Conservation (phyloP, 2,329 filamentous ascomycete species). For the Colletotrichum somersetense region DNA sequence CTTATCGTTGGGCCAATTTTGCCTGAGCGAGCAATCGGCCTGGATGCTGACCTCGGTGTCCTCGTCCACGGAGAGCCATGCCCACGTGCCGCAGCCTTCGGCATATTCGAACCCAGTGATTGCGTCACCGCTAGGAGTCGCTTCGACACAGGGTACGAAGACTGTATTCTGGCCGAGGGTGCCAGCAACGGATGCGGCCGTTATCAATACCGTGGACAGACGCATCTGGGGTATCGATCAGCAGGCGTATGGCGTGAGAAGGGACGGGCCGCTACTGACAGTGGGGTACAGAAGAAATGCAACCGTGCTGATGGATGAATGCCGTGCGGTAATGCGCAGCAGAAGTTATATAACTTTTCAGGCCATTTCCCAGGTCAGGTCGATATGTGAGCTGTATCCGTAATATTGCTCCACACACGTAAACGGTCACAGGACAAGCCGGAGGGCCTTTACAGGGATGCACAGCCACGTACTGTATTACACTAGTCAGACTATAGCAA, state of each 20-base stretch:
- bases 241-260: neutral
- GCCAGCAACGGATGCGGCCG: neutral
- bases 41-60: neutral
- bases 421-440: too few relatives aligned
- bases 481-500: too few relatives aligned
- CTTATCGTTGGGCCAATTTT: neutral
- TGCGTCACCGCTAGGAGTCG: neutral
- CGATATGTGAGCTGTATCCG: neutral
- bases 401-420: neutral
- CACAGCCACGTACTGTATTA: too few relatives aligned
- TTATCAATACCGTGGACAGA: neutral
- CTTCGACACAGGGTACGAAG: neutral
- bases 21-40: neutral
- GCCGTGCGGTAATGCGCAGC: neutral
- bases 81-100: neutral
- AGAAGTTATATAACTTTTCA: neutral
- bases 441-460: too few relatives aligned
- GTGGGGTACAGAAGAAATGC: neutral
- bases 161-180: neutral
- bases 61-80: neutral
- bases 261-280: neutral
- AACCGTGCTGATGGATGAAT: neutral
- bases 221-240: neutral
- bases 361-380: neutral
- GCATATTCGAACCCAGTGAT: neutral